phyloP scores from a whole-genome alignment of 2,329 filamentous ascomycete species.

The Ascochyta clinopodiicola region DNA sequence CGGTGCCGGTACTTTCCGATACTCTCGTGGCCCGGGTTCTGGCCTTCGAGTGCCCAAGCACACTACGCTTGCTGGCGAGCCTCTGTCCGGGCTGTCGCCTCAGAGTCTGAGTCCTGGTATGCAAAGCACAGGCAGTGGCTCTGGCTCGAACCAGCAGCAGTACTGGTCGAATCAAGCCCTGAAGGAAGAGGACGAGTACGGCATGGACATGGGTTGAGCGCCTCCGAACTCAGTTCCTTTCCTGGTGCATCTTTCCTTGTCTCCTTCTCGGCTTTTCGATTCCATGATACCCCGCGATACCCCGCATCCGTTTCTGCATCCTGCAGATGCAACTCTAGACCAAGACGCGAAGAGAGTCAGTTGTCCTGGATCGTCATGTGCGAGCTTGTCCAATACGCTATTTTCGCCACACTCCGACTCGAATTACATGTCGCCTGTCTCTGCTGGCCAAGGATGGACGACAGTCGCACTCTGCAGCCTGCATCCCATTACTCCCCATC shows the following conservation, averaged over 20 bases:
- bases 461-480: slow-evolving; percentile 27
- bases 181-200: slow-evolving; percentile 92
- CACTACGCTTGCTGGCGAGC: slow-evolving; percentile 87
- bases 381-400: not conserved
- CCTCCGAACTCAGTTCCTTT: slow-evolving; percentile 14
- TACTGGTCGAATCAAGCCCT: slow-evolving; percentile 68
- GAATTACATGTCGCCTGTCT: slow-evolving; percentile 30
- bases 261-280: slow-evolving; percentile 33
- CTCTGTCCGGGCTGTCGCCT: slow-evolving; percentile 65
- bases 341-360: slow-evolving; percentile 12
- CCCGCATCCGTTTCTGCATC: slow-evolving; percentile 40
- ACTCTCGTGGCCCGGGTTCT: slow-evolving; percentile 81
- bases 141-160: slow-evolving; percentile 56
- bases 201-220: slow-evolving; percentile 69
- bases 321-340: slow-evolving; percentile 35
- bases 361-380: not conserved
- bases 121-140: slow-evolving; percentile 72
- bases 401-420: not conserved
- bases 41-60: slow-evolving; percentile 91
- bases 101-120: slow-evolving; percentile 62
- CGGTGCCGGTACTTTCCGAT: slow-evolving; percentile 75
- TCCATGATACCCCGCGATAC: slow-evolving; percentile 47
- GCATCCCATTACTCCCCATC: slow-evolving; percentile 33
- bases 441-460: slow-evolving; percentile 44
- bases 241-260: slow-evolving; percentile 15